These are phyloP conservation scores for Rehmannia glutinosa DNA, from an alignment of 257 asterid species.

Conservation along the genomic window DNA sequence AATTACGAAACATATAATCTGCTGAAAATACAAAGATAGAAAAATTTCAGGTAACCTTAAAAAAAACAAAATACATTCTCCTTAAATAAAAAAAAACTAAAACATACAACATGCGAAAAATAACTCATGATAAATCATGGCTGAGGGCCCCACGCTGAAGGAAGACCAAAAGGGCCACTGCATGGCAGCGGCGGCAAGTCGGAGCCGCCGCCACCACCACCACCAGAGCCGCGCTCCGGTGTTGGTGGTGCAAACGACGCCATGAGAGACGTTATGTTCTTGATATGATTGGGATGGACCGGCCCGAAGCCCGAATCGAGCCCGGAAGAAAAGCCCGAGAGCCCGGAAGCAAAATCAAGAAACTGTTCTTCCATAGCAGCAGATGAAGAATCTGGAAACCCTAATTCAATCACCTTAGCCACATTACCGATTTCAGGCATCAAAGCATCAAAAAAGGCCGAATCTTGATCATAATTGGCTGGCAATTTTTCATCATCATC, in stretches of 20 bases:
- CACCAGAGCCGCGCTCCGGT: background rate
- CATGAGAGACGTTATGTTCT: conserved; percentile 27
- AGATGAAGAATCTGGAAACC: conserved; percentile 1
- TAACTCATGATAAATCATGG: background rate
- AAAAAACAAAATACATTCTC: too few relatives aligned
- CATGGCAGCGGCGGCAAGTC: conserved; percentile 14
- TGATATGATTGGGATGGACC: conserved; percentile 26
- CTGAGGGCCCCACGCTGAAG: conserved; percentile 22
- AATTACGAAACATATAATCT: too few relatives aligned
- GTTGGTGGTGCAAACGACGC: conserved; percentile 15
- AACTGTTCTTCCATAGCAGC: background rate
- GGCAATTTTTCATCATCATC: background rate
- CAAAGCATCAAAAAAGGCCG: conserved; percentile 14
- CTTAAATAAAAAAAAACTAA: background rate
- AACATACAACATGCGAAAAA: background rate
- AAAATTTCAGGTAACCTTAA: background rate
- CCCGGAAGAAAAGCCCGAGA: background rate
- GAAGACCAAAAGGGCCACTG: background rate
- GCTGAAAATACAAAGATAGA: too few relatives aligned
- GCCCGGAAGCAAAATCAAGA: too few relatives aligned
- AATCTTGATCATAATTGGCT: conserved; percentile 19
- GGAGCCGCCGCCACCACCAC: background rate
- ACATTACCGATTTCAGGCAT: conserved; percentile 31
- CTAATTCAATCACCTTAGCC: conserved; percentile 8
- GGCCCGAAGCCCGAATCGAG: background rate